A percentile compares a stretch with the other conserved stretches of the same genome.
phyloP scores from a whole-genome alignment of 495 filamentous ascomycete species.

The Apiosordaria backusii region DNA sequence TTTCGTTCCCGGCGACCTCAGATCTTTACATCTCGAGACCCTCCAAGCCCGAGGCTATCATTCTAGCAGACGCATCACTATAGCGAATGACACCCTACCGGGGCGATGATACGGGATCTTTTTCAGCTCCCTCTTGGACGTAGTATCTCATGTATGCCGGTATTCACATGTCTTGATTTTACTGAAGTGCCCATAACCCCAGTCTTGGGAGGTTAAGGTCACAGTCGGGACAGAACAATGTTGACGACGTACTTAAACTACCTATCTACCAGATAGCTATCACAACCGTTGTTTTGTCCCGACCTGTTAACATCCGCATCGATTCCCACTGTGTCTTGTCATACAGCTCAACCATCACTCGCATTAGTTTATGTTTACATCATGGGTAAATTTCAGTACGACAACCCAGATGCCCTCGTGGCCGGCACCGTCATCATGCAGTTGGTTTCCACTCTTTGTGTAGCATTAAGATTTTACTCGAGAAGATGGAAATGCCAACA shows the following conservation, averaged over 20 bases:
- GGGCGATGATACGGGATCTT: background rate
- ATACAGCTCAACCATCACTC: background rate
- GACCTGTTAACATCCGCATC: background rate
- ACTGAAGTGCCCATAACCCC: background rate
- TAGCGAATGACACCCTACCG: background rate
- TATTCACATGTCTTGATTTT: background rate
- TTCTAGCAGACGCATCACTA: background rate
- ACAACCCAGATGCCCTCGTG: constrained; percentile 14
- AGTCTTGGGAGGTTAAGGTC: background rate
- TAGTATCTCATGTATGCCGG: background rate
- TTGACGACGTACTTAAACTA: background rate
- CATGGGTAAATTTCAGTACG: constrained; percentile 3
- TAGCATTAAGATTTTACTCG: constrained; percentile 17
- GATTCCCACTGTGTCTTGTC: background rate
- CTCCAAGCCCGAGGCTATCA: background rate
- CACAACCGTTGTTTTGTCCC: background rate
- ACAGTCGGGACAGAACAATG: background rate
- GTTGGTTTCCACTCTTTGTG: constrained; percentile 5
- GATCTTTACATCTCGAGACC: background rate
- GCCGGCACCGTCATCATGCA: constrained; percentile 14
- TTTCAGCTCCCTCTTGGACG: background rate
- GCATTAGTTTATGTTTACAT: background rate
- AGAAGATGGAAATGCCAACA: constrained; percentile 15
- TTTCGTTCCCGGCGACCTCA: background rate
- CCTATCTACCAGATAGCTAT: background rate